Conservation (phyloP, 2,329 filamentous ascomycete species). For the Colletotrichum acutatum region DNA sequence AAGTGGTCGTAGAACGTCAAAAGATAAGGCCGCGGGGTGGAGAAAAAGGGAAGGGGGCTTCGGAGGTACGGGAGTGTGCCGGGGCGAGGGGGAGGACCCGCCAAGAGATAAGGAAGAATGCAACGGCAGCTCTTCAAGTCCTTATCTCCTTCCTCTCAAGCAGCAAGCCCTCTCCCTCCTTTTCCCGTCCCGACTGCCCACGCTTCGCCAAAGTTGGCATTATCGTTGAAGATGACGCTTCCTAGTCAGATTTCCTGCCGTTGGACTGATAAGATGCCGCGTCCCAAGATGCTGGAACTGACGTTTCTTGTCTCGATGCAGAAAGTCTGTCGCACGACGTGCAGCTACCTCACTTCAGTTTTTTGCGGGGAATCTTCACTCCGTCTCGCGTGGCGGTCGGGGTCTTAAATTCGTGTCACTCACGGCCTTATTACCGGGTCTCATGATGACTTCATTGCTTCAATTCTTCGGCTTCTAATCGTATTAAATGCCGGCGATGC, state of each 20-base stretch:
- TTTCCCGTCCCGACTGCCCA: background rate
- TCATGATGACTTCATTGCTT: background rate
- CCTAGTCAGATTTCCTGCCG: background rate
- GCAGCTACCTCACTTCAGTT: slow-evolving; percentile 4
- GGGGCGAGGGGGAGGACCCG: slow-evolving; percentile 20
- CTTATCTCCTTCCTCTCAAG: slow-evolving; percentile 15
- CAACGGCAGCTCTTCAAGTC: slow-evolving; percentile 9
- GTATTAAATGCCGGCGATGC: background rate
- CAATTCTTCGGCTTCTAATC: too few relatives aligned
- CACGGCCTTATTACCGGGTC: too few relatives aligned
- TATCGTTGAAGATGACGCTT: slow-evolving; percentile 1
- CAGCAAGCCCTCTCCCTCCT: background rate
- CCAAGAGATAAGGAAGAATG: slow-evolving; percentile 31
- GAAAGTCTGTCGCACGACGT: slow-evolving; percentile 22
- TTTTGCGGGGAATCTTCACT: slow-evolving; percentile 19
- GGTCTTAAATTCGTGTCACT: background rate
- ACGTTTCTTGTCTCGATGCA: slow-evolving; percentile 18
- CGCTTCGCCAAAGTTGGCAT: background rate
- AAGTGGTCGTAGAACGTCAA: slow-evolving; percentile 5
- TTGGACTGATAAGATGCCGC: slow-evolving; percentile 21
- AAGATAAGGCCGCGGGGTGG: slow-evolving; percentile 19
- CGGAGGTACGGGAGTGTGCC: background rate
- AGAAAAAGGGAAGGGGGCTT: background rate
- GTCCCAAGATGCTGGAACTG: slow-evolving; percentile 8
- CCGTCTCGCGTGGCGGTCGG: background rate